Evolutionary conservation across 1,284 basidiomycete species (phyloP).

Genomic region (Athelia psychrophila): DNA sequence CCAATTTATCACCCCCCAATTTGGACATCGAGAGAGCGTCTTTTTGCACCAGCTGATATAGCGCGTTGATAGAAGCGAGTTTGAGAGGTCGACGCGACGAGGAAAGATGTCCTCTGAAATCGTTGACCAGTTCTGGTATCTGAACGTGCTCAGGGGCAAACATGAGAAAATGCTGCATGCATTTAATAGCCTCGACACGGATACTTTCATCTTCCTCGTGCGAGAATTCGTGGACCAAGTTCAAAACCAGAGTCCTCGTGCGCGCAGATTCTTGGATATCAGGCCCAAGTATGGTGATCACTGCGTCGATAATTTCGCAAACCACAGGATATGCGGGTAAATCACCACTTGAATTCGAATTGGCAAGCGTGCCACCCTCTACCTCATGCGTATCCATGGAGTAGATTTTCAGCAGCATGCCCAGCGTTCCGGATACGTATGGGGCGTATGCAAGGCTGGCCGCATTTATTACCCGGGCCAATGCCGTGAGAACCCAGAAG

Average conservation of each 20-base stretch:
- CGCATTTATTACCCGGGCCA: conserved; percentile 87
- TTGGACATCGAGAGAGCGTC: conserved; percentile 92
- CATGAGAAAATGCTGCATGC: conserved; percentile 95
- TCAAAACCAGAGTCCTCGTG: conserved; percentile 80
- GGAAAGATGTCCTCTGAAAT: conserved; percentile 74
- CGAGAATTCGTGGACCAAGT: conserved; percentile 85
- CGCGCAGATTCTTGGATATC: conserved; percentile 89
- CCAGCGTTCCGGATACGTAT: conserved; percentile 86
- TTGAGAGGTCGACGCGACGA: conserved; percentile 84
- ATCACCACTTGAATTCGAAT: conserved; percentile 88
- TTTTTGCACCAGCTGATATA: conserved; percentile 97
- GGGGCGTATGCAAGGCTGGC: conserved; percentile 92
- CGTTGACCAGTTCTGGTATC: conserved; percentile 73
- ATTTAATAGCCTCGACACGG: conserved; percentile 92
- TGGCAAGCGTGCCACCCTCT: conserved; percentile 85
- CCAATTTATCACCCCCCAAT: conserved; percentile 90
- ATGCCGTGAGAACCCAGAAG: conserved; percentile 86
- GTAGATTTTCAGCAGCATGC: conserved; percentile 90
- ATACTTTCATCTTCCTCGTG: conserved; percentile 87
- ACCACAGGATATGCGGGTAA: conserved; percentile 90
- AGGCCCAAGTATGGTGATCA: conserved; percentile 93
- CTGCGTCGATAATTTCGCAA: conserved; percentile 89
- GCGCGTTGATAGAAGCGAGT: conserved; percentile 90
- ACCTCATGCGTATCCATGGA: conserved; percentile 91
- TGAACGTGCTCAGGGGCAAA: conserved; percentile 86